Conservation (phyloP, 148 eudicot genomes). For the Spergularia marina region DNA sequence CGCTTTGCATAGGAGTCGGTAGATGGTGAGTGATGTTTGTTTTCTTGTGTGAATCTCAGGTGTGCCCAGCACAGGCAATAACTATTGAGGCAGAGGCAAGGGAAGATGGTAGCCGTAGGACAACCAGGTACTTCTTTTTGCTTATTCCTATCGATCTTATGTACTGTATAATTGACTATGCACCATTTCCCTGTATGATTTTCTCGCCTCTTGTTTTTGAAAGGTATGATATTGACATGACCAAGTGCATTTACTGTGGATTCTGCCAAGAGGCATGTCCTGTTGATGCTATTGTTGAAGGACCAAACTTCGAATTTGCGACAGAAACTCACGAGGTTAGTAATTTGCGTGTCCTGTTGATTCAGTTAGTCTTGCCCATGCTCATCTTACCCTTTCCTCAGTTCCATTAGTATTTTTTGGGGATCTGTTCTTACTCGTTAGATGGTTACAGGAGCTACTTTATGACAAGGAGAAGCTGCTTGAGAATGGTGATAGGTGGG, state of each 20-base stretch:
- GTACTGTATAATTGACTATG: not conserved
- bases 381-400: no score
- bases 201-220: not conserved
- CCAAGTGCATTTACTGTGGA: conserved; percentile 96
- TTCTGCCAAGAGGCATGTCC: conserved; percentile 99
- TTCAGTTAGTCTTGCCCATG: not conserved
- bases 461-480: conserved; percentile 99
- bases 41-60: conserved; percentile 29
- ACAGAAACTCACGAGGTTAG: conserved; percentile 94
- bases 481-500: conserved; percentile 98
- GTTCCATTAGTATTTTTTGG: not conserved
- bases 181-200: not conserved
- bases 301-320: conserved; percentile 96
- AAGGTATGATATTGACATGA: conserved; percentile 97
- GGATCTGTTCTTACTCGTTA: not conserved
- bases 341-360: not conserved
- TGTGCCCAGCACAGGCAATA: conserved; percentile 98
- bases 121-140: conserved; percentile 55
- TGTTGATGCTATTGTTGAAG: conserved; percentile 97
- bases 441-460: conserved; percentile 67
- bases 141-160: conserved; percentile 1
- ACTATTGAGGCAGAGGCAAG: conserved; percentile 96
- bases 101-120: conserved; percentile 97
- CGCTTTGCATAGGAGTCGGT: no score
- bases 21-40: not conserved